Evolutionary conservation across 1,284 basidiomycete genomes (phyloP).

Genomic region (Phellopilus nigrolimitatus): DNA sequence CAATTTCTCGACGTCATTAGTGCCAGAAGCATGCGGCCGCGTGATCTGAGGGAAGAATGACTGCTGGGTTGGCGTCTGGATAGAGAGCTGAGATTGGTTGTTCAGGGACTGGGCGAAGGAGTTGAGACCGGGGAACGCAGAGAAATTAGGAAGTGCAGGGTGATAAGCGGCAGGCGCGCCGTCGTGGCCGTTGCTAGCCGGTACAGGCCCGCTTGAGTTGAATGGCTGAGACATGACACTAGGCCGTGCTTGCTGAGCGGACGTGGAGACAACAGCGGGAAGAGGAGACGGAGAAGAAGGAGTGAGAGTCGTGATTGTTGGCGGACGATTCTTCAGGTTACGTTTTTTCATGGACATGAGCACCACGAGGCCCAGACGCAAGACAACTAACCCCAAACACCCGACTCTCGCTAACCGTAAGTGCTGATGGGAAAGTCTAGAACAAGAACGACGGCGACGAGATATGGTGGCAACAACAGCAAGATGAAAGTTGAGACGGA

Average conservation of each 20-base stretch:
- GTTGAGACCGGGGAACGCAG: conserved; percentile 15
- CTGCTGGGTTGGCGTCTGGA: conserved; percentile 8
- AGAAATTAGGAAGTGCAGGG: conserved; percentile 12
- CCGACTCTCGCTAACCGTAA: neutral
- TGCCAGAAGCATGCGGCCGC: conserved; percentile 5
- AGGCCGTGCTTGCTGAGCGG: neutral
- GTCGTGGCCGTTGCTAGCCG: neutral
- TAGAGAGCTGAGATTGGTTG: conserved; percentile 3
- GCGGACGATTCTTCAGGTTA: neutral
- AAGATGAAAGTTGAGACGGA: too few relatives aligned
- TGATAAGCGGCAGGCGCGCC: conserved; percentile 9
- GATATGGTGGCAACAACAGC: too few relatives aligned
- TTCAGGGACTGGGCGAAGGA: conserved; percentile 14
- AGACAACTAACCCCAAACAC: conserved; percentile 1
- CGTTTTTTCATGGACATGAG: neutral
- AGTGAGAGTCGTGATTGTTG: conserved; percentile 2
- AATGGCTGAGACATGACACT: conserved; percentile 14
- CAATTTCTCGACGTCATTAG: conserved; percentile 57
- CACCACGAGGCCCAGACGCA: neutral
- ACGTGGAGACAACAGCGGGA: too few relatives aligned
- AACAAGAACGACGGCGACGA: too few relatives aligned
- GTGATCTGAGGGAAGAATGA: conserved; percentile 4
- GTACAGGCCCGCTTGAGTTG: neutral
- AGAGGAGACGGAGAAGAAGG: neutral
- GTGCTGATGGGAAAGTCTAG: neutral